Conservation (phyloP, 2,329 filamentous ascomycete species). For the Colletotrichum endophyticum region DNA sequence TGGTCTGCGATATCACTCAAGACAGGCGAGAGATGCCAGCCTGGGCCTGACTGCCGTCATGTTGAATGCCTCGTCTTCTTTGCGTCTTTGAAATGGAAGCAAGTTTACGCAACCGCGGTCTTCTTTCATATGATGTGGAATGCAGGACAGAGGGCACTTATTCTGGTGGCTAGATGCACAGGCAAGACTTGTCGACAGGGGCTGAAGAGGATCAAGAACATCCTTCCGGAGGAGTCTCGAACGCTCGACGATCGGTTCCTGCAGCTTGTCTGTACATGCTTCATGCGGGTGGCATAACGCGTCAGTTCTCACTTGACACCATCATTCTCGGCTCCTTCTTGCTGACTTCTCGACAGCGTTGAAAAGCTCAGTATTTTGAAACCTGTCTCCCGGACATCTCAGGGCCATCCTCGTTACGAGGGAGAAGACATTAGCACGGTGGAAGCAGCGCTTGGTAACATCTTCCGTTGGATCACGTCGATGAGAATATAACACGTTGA, state of each 20-base stretch:
- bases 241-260: not conserved
- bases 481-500: not conserved
- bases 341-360: not conserved
- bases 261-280: fast-evolving
- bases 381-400: not conserved
- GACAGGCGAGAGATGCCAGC: not conserved
- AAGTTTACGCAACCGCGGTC: not conserved
- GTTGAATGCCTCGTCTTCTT: not conserved
- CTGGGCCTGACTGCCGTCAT: not conserved
- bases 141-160: not conserved
- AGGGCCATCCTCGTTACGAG: not conserved
- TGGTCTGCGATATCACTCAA: not conserved
- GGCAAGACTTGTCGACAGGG: not conserved
- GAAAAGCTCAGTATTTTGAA: not conserved
- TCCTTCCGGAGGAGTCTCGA: not conserved
- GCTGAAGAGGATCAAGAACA: not conserved
- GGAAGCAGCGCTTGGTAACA: not conserved
- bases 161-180: not conserved
- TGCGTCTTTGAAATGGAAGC: not conserved
- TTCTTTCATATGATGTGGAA: not conserved
- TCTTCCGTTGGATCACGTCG: not conserved
- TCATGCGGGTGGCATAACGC: fast-evolving
- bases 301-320: not conserved
- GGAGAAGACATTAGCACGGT: not conserved
- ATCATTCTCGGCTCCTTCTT: not conserved